Conservation (phyloP, 768 basidiomycete genomes). For the Tricholoma hemisulphureum region DNA sequence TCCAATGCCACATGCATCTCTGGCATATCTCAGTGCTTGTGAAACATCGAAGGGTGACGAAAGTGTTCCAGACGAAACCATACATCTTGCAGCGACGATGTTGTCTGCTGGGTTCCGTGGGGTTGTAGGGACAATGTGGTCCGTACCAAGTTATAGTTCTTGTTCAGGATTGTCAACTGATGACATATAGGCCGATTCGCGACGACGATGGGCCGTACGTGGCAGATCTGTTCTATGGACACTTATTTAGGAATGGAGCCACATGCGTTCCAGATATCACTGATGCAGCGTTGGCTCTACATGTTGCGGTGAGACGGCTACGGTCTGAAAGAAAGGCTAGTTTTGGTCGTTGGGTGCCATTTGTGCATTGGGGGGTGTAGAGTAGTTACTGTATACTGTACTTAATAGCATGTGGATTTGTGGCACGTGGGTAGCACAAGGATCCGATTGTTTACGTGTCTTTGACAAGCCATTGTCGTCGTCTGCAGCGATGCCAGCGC, state of each 20-base stretch:
- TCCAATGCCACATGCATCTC: conserved; percentile 23
- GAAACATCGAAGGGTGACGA: conserved; percentile 38
- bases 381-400: too few species aligned
- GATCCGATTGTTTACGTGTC: too few species aligned
- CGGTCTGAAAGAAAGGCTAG: not conserved
- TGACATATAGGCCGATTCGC: too few species aligned
- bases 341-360: not conserved
- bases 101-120: conserved; percentile 30
- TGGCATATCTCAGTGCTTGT: conserved; percentile 49
- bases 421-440: too few species aligned
- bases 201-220: conserved; percentile 37
- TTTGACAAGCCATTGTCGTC: conserved; percentile 5
- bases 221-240: conserved; percentile 20
- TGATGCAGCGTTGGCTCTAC: not conserved
- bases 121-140: conserved; percentile 45
- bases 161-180: not conserved
- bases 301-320: not conserved
- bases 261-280: not conserved
- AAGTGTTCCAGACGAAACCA: conserved; percentile 21
- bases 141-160: conserved; percentile 31
- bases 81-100: conserved; percentile 46
- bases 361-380: not conserved
- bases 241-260: not conserved
- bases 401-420: too few species aligned
- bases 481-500: conserved; percentile 28